Base-by-base conservation (phyloP, 148 eudicot genomes). In the Nepenthes mirabilis region DNA sequence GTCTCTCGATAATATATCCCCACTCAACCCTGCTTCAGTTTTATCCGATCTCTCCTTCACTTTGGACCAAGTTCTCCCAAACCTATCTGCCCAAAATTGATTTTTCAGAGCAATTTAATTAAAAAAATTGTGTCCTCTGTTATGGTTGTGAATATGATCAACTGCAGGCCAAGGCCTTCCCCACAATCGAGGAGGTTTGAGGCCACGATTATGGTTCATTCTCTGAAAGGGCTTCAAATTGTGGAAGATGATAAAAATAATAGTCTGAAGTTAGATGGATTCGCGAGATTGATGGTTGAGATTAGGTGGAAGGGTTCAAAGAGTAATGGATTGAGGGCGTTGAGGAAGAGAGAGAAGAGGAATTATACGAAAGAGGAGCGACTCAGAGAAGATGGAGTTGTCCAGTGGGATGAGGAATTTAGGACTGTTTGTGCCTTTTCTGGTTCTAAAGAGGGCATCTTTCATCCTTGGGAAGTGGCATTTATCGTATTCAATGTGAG, bases 101-200 rank as follows among this genome's bases (percentile, higher is more conserved):
- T 23, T 23, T 23, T 23, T 23, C 23, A 23, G 23, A 23, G 23
- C 23, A 40, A 40, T 40, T 40, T 40, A 3, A 40, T 40, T 3
- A 0, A 40, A 40, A 40, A 40, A 8, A 40, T 8, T 40, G 45
- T 3, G 8, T 40, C 11, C 1, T 57, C 32, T 34, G 40, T 58
- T 63, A 73, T 82, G 88, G 88, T 75, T n/a, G 88, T 77, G 62
- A 79, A 64, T 45, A 75, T 88, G 91, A 83, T 85, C 72, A 83
- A 74, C 75, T 79, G 94, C 89, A 69, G 75, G 69, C 81, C 94
- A 61, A 73, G 91, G 96, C 78, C 77, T 1, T 76, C 80, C 2
- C 60, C 66, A 1, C 49, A 73, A 14, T 75, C 80, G 34, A 83
- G 62, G 55, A 79, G 79, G 59, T 79, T 67, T 60, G 80, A 88